phyloP scores from a whole-genome alignment of 768 basidiomycete genomes.

The Erythrobasidium yunnanense region DNA sequence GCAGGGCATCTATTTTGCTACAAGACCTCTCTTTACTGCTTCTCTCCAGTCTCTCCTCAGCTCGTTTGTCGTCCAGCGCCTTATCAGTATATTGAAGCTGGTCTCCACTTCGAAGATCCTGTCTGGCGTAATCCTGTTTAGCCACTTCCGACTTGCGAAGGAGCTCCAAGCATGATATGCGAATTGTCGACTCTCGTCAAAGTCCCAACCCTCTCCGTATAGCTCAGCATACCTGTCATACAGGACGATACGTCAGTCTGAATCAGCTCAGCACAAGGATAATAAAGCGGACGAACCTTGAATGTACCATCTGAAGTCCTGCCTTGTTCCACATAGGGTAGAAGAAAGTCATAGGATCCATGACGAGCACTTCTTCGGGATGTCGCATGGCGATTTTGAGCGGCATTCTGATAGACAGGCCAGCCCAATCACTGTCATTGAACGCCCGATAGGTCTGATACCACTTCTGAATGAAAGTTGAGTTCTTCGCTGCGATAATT shows the following conservation, averaged over 20 bases:
- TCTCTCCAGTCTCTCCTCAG: conserved; percentile 12
- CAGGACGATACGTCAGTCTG: no score
- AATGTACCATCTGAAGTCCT: conserved; percentile 38
- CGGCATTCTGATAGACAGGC: conserved; percentile 3
- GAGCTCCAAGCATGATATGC: conserved; percentile 43
- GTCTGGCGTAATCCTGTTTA: conserved; percentile 35
- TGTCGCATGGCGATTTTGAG: conserved; percentile 38
- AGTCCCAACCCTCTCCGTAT: conserved; percentile 34
- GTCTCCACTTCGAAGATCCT: conserved; percentile 40
- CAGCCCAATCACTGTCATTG: conserved; percentile 28
- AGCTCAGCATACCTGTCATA: conserved; percentile 27
- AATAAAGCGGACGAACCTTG: conserved; percentile 15
- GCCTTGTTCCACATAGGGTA: conserved; percentile 41
- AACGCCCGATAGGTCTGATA: conserved; percentile 33
- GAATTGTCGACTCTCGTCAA: conserved; percentile 38
- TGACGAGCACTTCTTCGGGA: conserved; percentile 41
- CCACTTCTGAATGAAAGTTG: conserved; percentile 31
- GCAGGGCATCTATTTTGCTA: neutral
- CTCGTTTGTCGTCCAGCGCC: neutral
- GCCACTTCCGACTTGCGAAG: conserved; percentile 34
- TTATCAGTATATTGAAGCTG: conserved; percentile 20
- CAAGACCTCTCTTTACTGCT: neutral
- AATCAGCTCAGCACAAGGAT: neutral
- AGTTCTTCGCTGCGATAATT: conserved; percentile 30
- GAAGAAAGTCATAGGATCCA: conserved; percentile 42